Base-by-base conservation (phyloP, 495 filamentous ascomycete species). In the Penicillium bovifimosum region DNA sequence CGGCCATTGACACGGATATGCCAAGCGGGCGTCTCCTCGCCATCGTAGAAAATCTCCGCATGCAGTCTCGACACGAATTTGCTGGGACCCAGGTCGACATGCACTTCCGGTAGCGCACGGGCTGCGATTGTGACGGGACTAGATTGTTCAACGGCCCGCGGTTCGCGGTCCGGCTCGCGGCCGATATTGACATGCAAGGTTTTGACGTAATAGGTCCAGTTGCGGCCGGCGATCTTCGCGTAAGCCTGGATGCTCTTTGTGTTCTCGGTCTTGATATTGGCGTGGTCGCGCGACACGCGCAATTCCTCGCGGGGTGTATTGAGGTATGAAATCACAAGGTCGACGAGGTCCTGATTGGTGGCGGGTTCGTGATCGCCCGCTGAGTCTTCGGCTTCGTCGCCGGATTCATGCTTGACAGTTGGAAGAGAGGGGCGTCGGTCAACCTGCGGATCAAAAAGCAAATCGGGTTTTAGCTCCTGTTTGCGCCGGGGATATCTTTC, bases 191-290 rank as follows among this genome's bases (percentile, higher is more conserved):
- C 81, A 47, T 80, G 77, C 41, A 91, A 78, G 26, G 82, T 83
- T 55, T 86, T 87, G 55, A 97, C 84, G 66, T 91, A 96, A 69
- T 89, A 98, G 9, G 92, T 96, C 93, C 93, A 98, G 61, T 90
- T 86, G 48, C 83, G 80, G 31, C 91, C 93, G 33, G 90, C 84
- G 54, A 98, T 86, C 70, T 96, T 96, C 13, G 93, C 93, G 67
- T 91, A 98, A 16, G 95, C 93, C 60, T 86, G 83, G 58, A 91
- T 85, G 26, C 84, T 86, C 48, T 86, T 79, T 34, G 75, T 76
- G 47, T 85, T 84, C 54, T 88, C 82, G 44, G 78, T 76, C 64
- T 86, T 85, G 55, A 86, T 82, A 50, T 88, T 95, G 41, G 84
- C 76, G 63, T 88, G 82, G 56, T 95, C 85, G 58, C 76, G 77